Conservation (phyloP, 306 rosid genomes). For the Nissolia schottii region DNA sequence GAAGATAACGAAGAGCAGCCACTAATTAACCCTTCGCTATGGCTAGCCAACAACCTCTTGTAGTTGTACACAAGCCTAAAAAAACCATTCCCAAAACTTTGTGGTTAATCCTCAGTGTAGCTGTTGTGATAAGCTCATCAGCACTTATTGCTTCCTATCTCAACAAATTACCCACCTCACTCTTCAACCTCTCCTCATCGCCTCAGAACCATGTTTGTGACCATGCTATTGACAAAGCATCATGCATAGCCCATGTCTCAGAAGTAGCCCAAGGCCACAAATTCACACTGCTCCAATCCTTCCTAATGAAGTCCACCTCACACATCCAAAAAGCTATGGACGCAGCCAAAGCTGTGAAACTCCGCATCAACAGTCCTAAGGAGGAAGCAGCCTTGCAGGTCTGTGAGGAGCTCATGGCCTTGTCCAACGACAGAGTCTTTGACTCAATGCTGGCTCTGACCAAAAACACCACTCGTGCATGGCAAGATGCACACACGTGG, state of each 20-base stretch:
- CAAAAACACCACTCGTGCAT: neutral
- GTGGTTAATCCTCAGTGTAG: slow-evolving; percentile 34
- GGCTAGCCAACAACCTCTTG: slow-evolving; percentile 48
- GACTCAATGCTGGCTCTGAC: slow-evolving; percentile 40
- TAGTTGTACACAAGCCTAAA: slow-evolving; percentile 35
- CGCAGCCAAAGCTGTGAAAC: slow-evolving; percentile 10
- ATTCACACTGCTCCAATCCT: slow-evolving; percentile 21
- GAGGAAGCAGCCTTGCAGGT: slow-evolving; percentile 41
- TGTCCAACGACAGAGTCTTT: slow-evolving; percentile 41
- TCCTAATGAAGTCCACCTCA: slow-evolving; percentile 36
- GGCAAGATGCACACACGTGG: slow-evolving; percentile 62
- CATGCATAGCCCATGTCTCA: slow-evolving; percentile 45
- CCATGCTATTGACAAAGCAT: slow-evolving; percentile 29
- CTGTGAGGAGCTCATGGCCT: slow-evolving; percentile 53
- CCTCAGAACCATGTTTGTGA: slow-evolving; percentile 31
- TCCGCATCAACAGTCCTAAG: slow-evolving; percentile 31
- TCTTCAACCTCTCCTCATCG: neutral
- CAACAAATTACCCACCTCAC: slow-evolving; percentile 13
- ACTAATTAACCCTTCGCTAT: slow-evolving; percentile 7
- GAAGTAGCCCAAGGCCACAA: slow-evolving; percentile 10
- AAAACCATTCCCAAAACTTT: slow-evolving; percentile 19
- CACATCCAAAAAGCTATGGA: slow-evolving; percentile 26
- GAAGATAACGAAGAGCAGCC: neutral
- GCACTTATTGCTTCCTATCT: slow-evolving; percentile 29
- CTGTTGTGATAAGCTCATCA: slow-evolving; percentile 36